Evolutionary conservation across 768 basidiomycete genomes (phyloP).

Genomic region (Asterophora lycoperdoides): DNA sequence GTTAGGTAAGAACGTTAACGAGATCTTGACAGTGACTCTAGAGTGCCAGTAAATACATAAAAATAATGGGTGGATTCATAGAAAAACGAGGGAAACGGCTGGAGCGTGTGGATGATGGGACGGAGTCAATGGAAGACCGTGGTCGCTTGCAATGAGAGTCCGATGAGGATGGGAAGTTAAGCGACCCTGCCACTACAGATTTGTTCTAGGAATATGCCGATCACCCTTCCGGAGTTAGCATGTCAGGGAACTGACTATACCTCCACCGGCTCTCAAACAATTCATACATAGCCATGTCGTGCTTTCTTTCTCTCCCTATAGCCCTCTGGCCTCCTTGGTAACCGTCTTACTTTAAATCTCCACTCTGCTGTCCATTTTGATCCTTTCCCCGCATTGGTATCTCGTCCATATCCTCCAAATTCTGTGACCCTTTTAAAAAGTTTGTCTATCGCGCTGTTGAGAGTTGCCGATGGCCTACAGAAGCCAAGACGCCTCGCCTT

Average conservation of each 20-base stretch:
- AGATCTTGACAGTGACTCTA: no score
- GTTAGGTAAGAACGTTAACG: conserved; percentile 17
- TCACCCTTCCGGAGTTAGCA: conserved; percentile 26
- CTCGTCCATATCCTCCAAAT: conserved; percentile 29
- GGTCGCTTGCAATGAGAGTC: conserved; percentile 34
- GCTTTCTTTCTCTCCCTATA: conserved; percentile 25
- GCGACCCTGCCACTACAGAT: conserved; percentile 15
- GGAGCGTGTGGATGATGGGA: conserved; percentile 17
- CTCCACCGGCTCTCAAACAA: conserved; percentile 20
- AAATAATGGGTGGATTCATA: conserved; percentile 1
- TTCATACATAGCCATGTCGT: conserved; percentile 29
- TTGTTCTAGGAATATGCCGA: conserved; percentile 33
- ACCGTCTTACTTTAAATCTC: conserved; percentile 36
- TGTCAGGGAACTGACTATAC: conserved; percentile 18
- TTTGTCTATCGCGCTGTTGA: conserved; percentile 22
- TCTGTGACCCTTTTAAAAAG: conserved; percentile 30
- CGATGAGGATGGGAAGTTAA: conserved; percentile 33
- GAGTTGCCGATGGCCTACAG: conserved; percentile 45
- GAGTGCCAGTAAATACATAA: conserved; percentile 3
- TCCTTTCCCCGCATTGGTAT: conserved; percentile 30
- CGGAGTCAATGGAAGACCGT: conserved; percentile 33
- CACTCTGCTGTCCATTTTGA: conserved; percentile 33
- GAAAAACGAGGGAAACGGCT: neutral
- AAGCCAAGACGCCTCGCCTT: conserved; percentile 44
- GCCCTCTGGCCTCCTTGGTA: conserved; percentile 39